Evolutionary conservation across 2,329 filamentous ascomycete genomes (phyloP).

Genomic region (Ophiostoma quercus): DNA sequence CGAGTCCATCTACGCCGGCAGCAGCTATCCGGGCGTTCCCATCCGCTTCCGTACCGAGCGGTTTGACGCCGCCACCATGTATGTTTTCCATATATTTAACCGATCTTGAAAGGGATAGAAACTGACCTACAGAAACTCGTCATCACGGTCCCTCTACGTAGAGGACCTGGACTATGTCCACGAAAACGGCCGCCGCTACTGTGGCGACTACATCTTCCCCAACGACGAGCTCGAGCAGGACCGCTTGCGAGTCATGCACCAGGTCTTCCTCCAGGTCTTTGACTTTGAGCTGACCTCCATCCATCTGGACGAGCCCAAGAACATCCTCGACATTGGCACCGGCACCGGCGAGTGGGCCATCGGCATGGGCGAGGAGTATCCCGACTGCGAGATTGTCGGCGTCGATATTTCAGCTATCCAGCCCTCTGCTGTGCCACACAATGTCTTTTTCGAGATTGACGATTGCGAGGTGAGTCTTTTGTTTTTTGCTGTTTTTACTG

Average conservation of each 20-base stretch:
- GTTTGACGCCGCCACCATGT: conserved; percentile 40
- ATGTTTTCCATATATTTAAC: no score
- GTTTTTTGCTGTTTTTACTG: neutral
- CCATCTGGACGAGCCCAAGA: conserved; percentile 35
- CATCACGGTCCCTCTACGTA: conserved; percentile 34
- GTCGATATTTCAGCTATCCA: conserved; percentile 57
- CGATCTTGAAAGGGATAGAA: no score
- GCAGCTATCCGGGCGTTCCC: conserved; percentile 38
- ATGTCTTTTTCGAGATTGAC: conserved; percentile 56
- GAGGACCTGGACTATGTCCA: conserved; percentile 44
- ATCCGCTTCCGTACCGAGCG: conserved; percentile 36
- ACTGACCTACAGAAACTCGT: conserved; percentile 31
- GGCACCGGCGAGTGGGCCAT: conserved; percentile 52
- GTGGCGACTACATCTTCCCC: conserved; percentile 55
- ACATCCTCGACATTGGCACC: conserved; percentile 55
- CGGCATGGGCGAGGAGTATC: conserved; percentile 50
- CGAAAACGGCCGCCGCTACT: conserved; percentile 57
- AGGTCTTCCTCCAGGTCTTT: conserved; percentile 34
- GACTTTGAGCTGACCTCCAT: conserved; percentile 35
- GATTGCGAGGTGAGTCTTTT: conserved; percentile 45
- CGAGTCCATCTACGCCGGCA: conserved; percentile 42
- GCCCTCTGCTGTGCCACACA: conserved; percentile 51
- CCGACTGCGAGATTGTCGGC: conserved; percentile 52
- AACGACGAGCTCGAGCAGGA: conserved; percentile 53
- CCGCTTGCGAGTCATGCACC: conserved; percentile 34